A percentile compares a stretch with the other conserved stretches of the same genome.
Evolutionary conservation across 2,329 filamentous ascomycete species (phyloP).

Genomic region (Phialophora chinensis): DNA sequence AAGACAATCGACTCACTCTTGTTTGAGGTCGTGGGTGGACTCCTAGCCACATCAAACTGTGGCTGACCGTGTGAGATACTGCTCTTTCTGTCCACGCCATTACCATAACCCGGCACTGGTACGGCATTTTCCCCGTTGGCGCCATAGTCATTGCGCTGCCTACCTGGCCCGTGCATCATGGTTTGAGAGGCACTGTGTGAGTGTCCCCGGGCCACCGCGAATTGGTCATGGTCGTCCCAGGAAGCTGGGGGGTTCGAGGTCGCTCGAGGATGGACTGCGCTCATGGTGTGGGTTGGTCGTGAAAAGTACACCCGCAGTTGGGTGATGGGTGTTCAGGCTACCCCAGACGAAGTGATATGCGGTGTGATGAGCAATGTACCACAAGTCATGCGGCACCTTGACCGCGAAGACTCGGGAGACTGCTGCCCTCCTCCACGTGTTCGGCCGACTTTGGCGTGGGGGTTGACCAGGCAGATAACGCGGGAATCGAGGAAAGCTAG

Average conservation of each 20-base stretch:
- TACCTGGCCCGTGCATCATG: constrained; percentile 23
- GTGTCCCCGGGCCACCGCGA: constrained; percentile 26
- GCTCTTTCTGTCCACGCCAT: constrained; percentile 32
- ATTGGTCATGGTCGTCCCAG: constrained; percentile 31
- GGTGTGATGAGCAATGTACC: constrained; percentile 23
- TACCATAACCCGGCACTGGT: constrained; percentile 30
- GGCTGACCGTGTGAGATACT: constrained; percentile 38
- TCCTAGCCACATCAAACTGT: constrained; percentile 54
- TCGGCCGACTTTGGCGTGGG: constrained; percentile 17
- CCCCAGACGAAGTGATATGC: constrained; percentile 21
- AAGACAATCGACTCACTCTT: constrained; percentile 44
- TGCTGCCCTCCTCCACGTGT: constrained; percentile 28
- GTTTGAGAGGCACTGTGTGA: constrained; percentile 28
- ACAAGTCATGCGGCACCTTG: constrained; percentile 36
- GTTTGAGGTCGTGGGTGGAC: constrained; percentile 53
- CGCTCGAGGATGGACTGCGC: constrained; percentile 28
- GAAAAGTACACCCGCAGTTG: constrained; percentile 5
- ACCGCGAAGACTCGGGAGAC: constrained; percentile 26
- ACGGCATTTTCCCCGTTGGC: constrained; percentile 33
- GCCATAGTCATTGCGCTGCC: constrained; percentile 28
- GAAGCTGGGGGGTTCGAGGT: constrained; percentile 21
- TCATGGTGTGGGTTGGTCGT: constrained; percentile 17
- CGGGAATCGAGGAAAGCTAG: neutral
- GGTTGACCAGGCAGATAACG: constrained; percentile 2
- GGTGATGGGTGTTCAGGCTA: constrained; percentile 25